Evolutionary conservation across 306 rosid species (phyloP).

Genomic region (Fragaria vesca): DNA sequence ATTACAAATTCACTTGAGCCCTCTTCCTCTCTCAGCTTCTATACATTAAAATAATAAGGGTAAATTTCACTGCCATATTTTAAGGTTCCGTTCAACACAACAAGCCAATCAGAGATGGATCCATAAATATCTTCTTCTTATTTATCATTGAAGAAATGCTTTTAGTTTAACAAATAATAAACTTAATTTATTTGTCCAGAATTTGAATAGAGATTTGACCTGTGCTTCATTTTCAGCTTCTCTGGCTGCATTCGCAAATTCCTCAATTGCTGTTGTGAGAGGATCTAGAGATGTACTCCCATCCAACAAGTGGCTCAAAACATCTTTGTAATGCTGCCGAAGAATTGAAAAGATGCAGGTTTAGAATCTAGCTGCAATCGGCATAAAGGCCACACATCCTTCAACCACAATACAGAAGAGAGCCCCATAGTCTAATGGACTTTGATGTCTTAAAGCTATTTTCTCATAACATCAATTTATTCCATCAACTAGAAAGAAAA

Average conservation of each 20-base stretch:
- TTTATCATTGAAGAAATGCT: not conserved
- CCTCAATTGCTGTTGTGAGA: slow-evolving; percentile 54
- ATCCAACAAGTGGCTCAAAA: slow-evolving; percentile 49
- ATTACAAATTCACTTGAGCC: slow-evolving; percentile 27
- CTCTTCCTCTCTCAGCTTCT: slow-evolving; percentile 54
- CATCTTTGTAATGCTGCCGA: slow-evolving; percentile 50
- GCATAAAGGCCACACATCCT: not conserved
- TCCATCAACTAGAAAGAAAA: not conserved
- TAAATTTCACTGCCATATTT: not conserved
- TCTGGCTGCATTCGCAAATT: slow-evolving; percentile 62
- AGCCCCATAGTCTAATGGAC: not conserved
- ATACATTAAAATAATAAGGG: slow-evolving; percentile 19
- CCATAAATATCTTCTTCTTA: not conserved
- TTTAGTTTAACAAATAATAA: not conserved
- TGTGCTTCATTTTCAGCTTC: slow-evolving; percentile 62
- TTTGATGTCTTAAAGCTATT: not conserved
- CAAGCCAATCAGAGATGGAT: not conserved
- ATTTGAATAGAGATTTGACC: slow-evolving; percentile 35
- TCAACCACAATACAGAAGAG: not conserved
- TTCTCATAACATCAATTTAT: not conserved
- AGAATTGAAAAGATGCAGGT: not conserved
- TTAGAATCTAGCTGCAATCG: not conserved
- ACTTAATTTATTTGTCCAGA: not conserved
- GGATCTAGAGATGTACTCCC: slow-evolving; percentile 49
- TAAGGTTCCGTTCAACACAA: not conserved